These are phyloP conservation scores for Hemileccinum hortonii DNA, from an alignment of 1,284 basidiomycete genomes.

Conservation along the genomic window DNA sequence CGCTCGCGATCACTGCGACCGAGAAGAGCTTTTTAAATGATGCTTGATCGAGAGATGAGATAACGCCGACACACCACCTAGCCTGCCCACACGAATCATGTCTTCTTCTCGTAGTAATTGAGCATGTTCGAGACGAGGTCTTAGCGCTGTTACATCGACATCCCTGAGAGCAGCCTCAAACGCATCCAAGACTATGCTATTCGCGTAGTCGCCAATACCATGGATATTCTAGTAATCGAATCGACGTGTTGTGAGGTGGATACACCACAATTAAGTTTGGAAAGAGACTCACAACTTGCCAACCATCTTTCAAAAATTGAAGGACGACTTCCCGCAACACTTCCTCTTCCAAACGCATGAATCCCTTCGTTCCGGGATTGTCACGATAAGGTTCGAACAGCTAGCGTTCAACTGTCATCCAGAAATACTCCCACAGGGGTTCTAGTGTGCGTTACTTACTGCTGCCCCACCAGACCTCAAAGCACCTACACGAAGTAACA, in stretches of 20 bases:
- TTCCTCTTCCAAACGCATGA: slow-evolving; percentile 71
- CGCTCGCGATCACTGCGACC: slow-evolving; percentile 64
- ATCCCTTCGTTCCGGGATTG: slow-evolving; percentile 71
- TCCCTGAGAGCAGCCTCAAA: slow-evolving; percentile 69
- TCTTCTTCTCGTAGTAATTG: slow-evolving; percentile 78
- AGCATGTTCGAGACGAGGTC: slow-evolving; percentile 87
- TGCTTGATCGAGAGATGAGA: neutral
- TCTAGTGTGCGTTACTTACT: slow-evolving; percentile 45
- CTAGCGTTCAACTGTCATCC: slow-evolving; percentile 34
- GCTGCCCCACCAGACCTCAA: slow-evolving; percentile 89
- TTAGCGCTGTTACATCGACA: slow-evolving; percentile 58
- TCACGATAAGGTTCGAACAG: slow-evolving; percentile 80
- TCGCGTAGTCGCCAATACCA: slow-evolving; percentile 90
- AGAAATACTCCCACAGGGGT: neutral
- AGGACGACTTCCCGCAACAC: slow-evolving; percentile 64
- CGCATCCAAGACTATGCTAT: slow-evolving; percentile 78
- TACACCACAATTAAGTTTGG: neutral
- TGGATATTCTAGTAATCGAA: slow-evolving; percentile 68
- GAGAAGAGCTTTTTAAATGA: neutral
- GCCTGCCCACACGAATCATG: slow-evolving; percentile 68
- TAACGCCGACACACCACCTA: slow-evolving; percentile 58
- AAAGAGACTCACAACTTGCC: slow-evolving; percentile 68
- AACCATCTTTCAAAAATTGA: slow-evolving; percentile 71
- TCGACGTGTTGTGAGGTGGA: slow-evolving; percentile 1
- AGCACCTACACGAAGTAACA: slow-evolving; percentile 54